phyloP scores from a whole-genome alignment of 352 stramenopile species.

The Blastocystis sp. region DNA sequence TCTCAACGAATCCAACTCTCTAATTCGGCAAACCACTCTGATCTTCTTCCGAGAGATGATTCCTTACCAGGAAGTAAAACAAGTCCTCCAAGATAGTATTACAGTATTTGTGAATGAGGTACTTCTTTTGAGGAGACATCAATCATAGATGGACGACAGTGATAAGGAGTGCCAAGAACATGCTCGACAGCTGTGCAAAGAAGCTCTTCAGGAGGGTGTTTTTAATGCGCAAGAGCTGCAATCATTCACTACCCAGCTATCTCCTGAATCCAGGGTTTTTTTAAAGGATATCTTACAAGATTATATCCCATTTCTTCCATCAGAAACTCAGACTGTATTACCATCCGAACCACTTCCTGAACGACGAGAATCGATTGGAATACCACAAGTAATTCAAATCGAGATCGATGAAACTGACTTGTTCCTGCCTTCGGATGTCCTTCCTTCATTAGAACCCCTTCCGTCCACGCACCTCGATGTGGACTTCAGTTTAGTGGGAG shows the following conservation, averaged over 20 bases:
- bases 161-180: neutral
- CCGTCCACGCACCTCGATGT: neutral
- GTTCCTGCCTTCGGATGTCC: neutral
- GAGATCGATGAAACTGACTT: neutral
- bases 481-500: neutral
- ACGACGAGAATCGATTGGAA: neutral
- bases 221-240: neutral
- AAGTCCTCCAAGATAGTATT: neutral
- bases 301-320: neutral
- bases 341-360: neutral
- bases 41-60: conserved; percentile 42
- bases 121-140: neutral
- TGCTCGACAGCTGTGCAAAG: neutral
- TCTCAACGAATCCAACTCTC: neutral
- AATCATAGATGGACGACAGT: neutral
- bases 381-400: neutral
- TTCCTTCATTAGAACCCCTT: neutral
- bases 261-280: neutral
- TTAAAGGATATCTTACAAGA: neutral
- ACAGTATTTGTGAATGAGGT: neutral
- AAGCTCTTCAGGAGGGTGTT: neutral
- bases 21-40: neutral
- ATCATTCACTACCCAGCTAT: neutral
- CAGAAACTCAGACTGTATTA: neutral
- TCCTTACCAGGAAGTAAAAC: neutral